Conservation (phyloP, 2,329 filamentous ascomycete genomes). For the Talaromyces sp. region DNA sequence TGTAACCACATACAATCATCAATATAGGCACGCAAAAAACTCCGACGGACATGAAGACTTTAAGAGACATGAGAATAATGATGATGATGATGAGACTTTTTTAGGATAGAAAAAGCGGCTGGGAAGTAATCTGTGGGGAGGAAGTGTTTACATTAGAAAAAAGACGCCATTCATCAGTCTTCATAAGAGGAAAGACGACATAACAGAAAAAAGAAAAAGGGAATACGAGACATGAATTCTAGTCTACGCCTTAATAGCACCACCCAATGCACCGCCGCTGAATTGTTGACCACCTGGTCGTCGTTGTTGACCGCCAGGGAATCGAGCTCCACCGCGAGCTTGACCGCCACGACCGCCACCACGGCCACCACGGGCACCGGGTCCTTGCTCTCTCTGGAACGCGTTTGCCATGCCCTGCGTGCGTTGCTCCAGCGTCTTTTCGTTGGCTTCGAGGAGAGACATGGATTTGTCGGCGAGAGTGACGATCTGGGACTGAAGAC, state of each 20-base stretch:
- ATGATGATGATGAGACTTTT: conserved; percentile 5
- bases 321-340: conserved; percentile 33
- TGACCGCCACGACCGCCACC: conserved; percentile 42
- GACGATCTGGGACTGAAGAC: conserved; percentile 89
- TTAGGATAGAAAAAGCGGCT: background rate
- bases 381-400: conserved; percentile 85
- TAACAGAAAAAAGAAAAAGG: background rate
- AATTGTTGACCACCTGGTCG: conserved; percentile 48
- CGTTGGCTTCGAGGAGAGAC: conserved; percentile 91
- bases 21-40: background rate
- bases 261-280: conserved; percentile 47
- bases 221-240: conserved; percentile 4
- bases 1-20: background rate
- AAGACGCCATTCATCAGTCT: conserved; percentile 7
- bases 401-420: conserved; percentile 94
- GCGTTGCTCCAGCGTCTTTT: conserved; percentile 92
- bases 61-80: background rate
- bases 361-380: conserved; percentile 62
- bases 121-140: background rate
- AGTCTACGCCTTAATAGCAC: conserved; percentile 47
- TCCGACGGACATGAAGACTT: background rate
- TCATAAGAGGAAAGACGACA: background rate
- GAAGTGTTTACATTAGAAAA: conserved; percentile 9
- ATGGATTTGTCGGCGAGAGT: conserved; percentile 95
- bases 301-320: conserved; percentile 39